These are phyloP conservation scores for Heimioporus sp. DNA, from an alignment of 768 basidiomycete genomes.

Conservation along the genomic window DNA sequence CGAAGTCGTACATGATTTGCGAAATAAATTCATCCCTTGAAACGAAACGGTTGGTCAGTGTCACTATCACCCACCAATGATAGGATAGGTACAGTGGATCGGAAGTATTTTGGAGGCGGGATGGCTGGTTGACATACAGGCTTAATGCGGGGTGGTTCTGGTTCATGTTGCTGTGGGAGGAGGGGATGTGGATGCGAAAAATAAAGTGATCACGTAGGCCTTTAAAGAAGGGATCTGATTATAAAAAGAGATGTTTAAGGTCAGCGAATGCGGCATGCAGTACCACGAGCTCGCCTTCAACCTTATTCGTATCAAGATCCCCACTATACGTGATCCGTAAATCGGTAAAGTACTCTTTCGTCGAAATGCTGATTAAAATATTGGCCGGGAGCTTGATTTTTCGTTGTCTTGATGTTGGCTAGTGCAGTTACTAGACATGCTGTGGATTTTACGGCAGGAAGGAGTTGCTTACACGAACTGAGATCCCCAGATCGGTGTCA, in stretches of 20 bases:
- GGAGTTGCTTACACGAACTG: not conserved
- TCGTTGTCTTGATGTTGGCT: not conserved
- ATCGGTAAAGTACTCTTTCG: not conserved
- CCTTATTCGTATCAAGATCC: not conserved
- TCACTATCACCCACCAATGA: too few species aligned
- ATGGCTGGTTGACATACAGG: not conserved
- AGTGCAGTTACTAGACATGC: not conserved
- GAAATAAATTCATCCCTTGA: slow-evolving; percentile 18
- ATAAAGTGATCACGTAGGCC: not conserved
- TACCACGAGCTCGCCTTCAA: not conserved
- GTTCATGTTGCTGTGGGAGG: not conserved
- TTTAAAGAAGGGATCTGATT: slow-evolving; percentile 5
- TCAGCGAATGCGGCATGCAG: slow-evolving; percentile 5
- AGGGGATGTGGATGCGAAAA: too few species aligned
- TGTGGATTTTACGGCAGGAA: not conserved
- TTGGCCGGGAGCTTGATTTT: not conserved
- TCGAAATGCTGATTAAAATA: not conserved
- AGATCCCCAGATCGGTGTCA: not conserved
- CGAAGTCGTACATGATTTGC: slow-evolving; percentile 1
- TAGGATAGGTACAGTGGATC: slow-evolving; percentile 13
- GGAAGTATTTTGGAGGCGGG: not conserved
- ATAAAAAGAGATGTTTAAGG: not conserved
- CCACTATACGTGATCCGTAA: not conserved
- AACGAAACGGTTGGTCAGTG: not conserved
- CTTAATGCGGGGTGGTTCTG: not conserved